Evolutionary conservation across 2,329 filamentous ascomycete genomes (phyloP).

Genomic region (Fusarium anthophilum): DNA sequence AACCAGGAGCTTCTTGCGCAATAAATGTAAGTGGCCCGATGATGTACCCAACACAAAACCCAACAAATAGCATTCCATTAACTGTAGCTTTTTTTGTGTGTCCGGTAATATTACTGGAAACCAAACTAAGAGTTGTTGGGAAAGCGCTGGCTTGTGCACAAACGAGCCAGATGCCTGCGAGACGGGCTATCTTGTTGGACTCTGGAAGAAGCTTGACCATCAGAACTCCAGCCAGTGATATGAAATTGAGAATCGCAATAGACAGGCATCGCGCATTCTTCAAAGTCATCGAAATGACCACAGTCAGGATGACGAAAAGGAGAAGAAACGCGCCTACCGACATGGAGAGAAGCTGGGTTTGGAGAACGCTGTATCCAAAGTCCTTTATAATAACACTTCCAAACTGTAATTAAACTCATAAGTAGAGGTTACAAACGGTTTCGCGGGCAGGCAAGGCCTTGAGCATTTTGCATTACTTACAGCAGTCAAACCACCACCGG

Average conservation of each 20-base stretch:
- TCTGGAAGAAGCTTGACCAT: neutral
- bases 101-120: neutral
- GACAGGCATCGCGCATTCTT: neutral
- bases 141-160: neutral
- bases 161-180: neutral
- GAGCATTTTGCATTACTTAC: neutral
- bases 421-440: neutral
- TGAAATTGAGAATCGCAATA: neutral
- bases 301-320: neutral
- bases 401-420: neutral
- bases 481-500: neutral
- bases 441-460: neutral
- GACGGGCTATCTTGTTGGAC: neutral
- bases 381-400: neutral
- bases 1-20: neutral
- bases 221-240: neutral
- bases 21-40: neutral
- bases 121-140: neutral
- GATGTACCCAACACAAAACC: neutral
- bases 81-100: neutral
- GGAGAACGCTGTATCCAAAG: neutral
- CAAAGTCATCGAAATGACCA: neutral
- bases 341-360: neutral
- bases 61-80: neutral
- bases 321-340: neutral